A percentile compares a stretch with the other conserved stretches of the same genome.
Evolutionary conservation across 352 stramenopile genomes (phyloP).

Genomic region (Phytopythium litorale): DNA sequence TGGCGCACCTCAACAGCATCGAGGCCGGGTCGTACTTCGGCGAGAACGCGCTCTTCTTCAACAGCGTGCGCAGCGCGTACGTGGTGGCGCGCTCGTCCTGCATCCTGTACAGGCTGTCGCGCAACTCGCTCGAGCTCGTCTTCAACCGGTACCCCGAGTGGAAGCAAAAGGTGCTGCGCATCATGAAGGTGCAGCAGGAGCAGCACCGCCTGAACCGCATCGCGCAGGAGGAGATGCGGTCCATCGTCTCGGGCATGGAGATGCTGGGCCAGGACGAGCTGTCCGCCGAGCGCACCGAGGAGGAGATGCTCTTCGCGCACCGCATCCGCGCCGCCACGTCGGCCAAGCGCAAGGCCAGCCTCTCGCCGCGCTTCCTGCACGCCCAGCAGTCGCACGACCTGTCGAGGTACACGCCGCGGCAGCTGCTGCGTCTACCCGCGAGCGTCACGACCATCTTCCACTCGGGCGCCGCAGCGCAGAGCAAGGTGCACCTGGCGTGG

Average conservation of each 20-base stretch:
- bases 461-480: slow-evolving; percentile 35
- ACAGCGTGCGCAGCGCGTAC: slow-evolving; percentile 50
- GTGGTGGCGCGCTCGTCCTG: slow-evolving; percentile 59
- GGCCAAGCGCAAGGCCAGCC: slow-evolving; percentile 11
- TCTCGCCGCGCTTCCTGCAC: slow-evolving; percentile 8
- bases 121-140: slow-evolving; percentile 58
- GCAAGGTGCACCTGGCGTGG: slow-evolving; percentile 42
- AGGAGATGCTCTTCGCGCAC: slow-evolving; percentile 29
- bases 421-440: slow-evolving; percentile 5
- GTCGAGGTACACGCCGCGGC: slow-evolving; percentile 7
- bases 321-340: slow-evolving; percentile 25
- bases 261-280: slow-evolving; percentile 23
- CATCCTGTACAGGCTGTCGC: slow-evolving; percentile 67
- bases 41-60: slow-evolving; percentile 64
- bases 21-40: slow-evolving; percentile 55
- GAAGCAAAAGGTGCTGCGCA: slow-evolving; percentile 66
- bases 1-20: slow-evolving; percentile 57
- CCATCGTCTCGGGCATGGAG: slow-evolving; percentile 26
- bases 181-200: slow-evolving; percentile 55
- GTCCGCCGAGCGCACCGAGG: slow-evolving; percentile 29
- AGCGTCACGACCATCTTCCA: slow-evolving; percentile 12
- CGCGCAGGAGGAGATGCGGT: slow-evolving; percentile 34
- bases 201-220: slow-evolving; percentile 44
- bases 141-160: slow-evolving; percentile 69
- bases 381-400: slow-evolving; percentile 9